Base-by-base conservation (phyloP, 73 alveolate genomes). In the Paramecium biaurelia region DNA sequence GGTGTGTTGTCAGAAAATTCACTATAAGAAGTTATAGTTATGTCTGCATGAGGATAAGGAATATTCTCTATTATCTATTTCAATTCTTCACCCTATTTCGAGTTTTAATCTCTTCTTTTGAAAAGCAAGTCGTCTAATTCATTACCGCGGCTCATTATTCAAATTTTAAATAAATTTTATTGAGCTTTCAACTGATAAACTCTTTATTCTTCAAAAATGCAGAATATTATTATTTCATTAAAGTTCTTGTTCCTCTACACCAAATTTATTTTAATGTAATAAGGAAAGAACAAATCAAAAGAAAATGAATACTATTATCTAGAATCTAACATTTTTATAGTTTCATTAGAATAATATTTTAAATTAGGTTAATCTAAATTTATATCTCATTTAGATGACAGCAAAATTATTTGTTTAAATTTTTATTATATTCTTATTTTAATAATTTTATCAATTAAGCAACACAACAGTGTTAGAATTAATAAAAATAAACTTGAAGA, bases 1-100 rank as follows among this genome's bases (percentile, higher is more conserved):
- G 90, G 90, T 18, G 90, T 79, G 74, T 79, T 79, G 23, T 79
- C 90, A 2, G 90, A 79, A n/a, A 79, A 79, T 43, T 79, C 90
- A 34, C 90, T 79, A 47, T 79, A 79, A 43, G 90, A 79, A 18
- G 76, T 79, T 24, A 79, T 79, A 4, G 90, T 79, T 20, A 41
- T 43, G 43, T 79, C 90, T 63, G 84, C 84, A 79, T 79, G 70
- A 18, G 70, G 90, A 41, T 23, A 41, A 45, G 70, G 74, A 72
- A 72, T 72, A 21, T 32, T 72, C 32, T 72, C 86, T 20, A 72
- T 72, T 9, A 72, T 35, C 58, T 72, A 72, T 37, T 38, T 72
- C 53, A 72, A 37, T 0, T 72, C 86, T 72, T 72, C 86, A 0
- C 86, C 86, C 21, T 72, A 26, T 24, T 63, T 63, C 12, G 84